Base-by-base conservation (phyloP, 176 grass and related monocot genomes). In the Tillandsia fasciculata region DNA sequence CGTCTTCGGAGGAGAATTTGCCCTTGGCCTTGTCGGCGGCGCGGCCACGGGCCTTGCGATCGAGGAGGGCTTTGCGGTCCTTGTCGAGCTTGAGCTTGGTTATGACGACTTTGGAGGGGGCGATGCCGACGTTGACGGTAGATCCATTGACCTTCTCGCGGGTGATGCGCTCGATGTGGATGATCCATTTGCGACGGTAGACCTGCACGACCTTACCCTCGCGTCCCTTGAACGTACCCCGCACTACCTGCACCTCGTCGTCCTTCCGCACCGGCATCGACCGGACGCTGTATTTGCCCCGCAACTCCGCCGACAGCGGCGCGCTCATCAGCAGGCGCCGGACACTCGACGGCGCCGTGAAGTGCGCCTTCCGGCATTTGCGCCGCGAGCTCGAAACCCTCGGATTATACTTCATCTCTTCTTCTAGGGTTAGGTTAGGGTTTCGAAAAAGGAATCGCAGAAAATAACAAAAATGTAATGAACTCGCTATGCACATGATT, bases 11-110 rank as follows among this genome's bases (percentile, higher is more conserved):
- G 3, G 69, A 14, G 20, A 71, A 56, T 12, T 71, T 71, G 3
- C 69, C 69, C 69, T 71, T 56, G 4, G 50, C 69, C 20, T 71
- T 71, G 12, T 71, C 69, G 9, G 69, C 69, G 51, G 69, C 69
- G 11, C 51, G 69, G 3, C 51, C 69, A 6, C 69, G 69, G 42
- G 66, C 68, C 68, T 70, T 70, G 66, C 66, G 68, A 23, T 71
- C 69, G 23, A 52, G 51, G 22, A 26, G 53, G 51, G 69, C 51
- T 6, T 42, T 42, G 4, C 33, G 33, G 4, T 42, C 33, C 4
- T 42, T 42, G 33, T 42, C 33, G 3, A 42, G 4, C 4, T 42
- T 42, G 33, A 42, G 33, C 4, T 42, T 42, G 33, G 33, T 42
- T 5, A 42, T 1, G 33, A 42, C 33, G 4, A 42, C 33, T 6